A percentile compares a stretch with the other conserved stretches of the same genome.
These are phyloP conservation scores for Cryphonectria nitschkei DNA, from an alignment of 2,329 filamentous ascomycete species.

Conservation along the genomic window DNA sequence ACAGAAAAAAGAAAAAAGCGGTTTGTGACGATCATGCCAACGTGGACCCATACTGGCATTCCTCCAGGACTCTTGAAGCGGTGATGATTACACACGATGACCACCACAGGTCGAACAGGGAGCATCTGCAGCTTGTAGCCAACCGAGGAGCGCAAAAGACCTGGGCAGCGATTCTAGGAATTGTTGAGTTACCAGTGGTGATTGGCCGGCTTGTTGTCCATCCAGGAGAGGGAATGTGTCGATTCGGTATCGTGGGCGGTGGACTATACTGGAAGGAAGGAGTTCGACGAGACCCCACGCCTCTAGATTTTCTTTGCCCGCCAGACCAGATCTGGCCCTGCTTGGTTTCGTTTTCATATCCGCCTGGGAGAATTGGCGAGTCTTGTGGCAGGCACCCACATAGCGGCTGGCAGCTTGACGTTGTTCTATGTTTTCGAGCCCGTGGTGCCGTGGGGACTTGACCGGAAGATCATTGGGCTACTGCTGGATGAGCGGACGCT, in stretches of 20 bases:
- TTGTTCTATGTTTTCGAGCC: slow-evolving; percentile 29
- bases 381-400: slow-evolving; percentile 39
- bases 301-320: slow-evolving; percentile 34
- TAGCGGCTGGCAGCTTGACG: slow-evolving; percentile 37
- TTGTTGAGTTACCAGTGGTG: slow-evolving; percentile 12
- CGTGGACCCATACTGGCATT: slow-evolving; percentile 21
- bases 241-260: slow-evolving; percentile 18
- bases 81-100: slow-evolving; percentile 24
- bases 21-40: slow-evolving; percentile 22
- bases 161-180: slow-evolving; percentile 15
- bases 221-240: slow-evolving; percentile 2
- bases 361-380: slow-evolving; percentile 39
- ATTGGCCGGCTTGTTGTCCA: slow-evolving; percentile 11
- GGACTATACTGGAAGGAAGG: slow-evolving; percentile 38
- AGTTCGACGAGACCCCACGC: slow-evolving; percentile 32
- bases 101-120: slow-evolving; percentile 15
- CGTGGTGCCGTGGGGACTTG: slow-evolving; percentile 8
- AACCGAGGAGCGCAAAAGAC: slow-evolving; percentile 16
- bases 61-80: slow-evolving; percentile 21
- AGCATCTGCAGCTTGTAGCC: slow-evolving; percentile 26
- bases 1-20: slow-evolving; percentile 9
- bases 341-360: slow-evolving; percentile 41
- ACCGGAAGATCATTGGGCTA: slow-evolving; percentile 12
- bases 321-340: slow-evolving; percentile 34
- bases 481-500: slow-evolving; percentile 23